phyloP scores from a whole-genome alignment of 225 moss, liverwort and hornwort species.

The Ulota crispa region DNA sequence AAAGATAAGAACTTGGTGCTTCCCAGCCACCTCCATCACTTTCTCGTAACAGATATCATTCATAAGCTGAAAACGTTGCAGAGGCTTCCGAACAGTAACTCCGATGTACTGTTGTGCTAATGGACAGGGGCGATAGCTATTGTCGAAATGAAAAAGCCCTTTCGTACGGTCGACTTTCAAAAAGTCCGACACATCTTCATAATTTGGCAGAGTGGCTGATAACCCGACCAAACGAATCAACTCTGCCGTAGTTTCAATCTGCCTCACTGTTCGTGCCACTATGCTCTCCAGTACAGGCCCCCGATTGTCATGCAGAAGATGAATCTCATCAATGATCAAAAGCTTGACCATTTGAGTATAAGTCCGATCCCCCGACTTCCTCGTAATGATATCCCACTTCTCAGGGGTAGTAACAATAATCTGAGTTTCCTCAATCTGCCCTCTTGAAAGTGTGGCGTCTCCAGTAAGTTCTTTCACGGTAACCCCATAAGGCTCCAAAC shows the following conservation, averaged over 20 bases:
- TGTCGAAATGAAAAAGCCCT: slow-evolving; percentile 87
- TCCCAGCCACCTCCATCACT: slow-evolving; percentile 92
- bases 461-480: slow-evolving; percentile 87
- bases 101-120: slow-evolving; percentile 95
- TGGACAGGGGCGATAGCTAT: slow-evolving; percentile 91
- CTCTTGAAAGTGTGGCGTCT: slow-evolving; percentile 90
- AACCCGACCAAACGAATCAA: slow-evolving; percentile 90
- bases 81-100: slow-evolving; percentile 87
- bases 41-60: slow-evolving; percentile 97
- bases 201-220: slow-evolving; percentile 90
- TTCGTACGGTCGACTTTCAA: slow-evolving; percentile 84
- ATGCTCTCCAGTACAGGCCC: slow-evolving; percentile 96
- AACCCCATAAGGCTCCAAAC: slow-evolving; percentile 81
- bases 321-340: slow-evolving; percentile 94
- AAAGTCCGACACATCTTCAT: slow-evolving; percentile 82
- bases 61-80: slow-evolving; percentile 96
- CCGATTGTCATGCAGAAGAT: slow-evolving; percentile 88
- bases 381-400: slow-evolving; percentile 97
- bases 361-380: slow-evolving; percentile 93
- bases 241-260: slow-evolving; percentile 94
- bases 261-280: slow-evolving; percentile 89
- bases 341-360: slow-evolving; percentile 97
- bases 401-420: slow-evolving; percentile 96
- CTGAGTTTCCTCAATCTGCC: slow-evolving; percentile 94
- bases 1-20: slow-evolving; percentile 87